These are phyloP conservation scores for Diaporthe ilicicola DNA, from an alignment of 2,329 filamentous ascomycete species.

Conservation along the genomic window DNA sequence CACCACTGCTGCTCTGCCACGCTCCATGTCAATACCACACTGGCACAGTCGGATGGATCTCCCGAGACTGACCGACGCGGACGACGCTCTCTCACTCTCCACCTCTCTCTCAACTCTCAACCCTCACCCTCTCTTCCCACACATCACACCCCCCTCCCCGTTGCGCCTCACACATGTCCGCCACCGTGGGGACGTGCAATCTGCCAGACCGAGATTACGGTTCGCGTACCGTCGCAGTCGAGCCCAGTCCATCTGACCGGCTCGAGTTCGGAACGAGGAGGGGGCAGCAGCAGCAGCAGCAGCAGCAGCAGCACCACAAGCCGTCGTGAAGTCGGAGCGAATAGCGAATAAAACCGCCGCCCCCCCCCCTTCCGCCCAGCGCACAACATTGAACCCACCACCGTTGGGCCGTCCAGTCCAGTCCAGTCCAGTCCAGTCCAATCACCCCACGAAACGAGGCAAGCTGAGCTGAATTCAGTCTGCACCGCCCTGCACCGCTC, in stretches of 20 bases:
- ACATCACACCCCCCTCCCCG: not conserved
- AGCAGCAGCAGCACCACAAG: no score
- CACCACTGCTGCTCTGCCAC: not conserved
- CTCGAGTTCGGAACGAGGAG: not conserved
- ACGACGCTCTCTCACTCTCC: not conserved
- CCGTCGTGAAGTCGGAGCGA: constrained; percentile 15
- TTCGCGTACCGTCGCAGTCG: not conserved
- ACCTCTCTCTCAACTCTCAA: not conserved
- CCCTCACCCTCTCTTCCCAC: not conserved
- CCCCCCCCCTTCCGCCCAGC: no score
- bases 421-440: not conserved
- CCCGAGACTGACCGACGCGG: no score
- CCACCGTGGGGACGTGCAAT: constrained; percentile 28
- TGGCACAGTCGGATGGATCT: not conserved
- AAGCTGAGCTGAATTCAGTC: not conserved
- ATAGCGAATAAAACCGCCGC: not conserved
- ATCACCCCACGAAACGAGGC: not conserved
- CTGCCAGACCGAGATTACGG: constrained; percentile 29
- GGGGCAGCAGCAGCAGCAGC: not conserved
- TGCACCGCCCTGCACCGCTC: not conserved
- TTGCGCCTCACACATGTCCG: constrained; percentile 13
- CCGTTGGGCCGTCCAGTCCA: not conserved
- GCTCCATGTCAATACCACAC: not conserved
- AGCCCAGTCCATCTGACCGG: not conserved
- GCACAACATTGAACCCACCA: not conserved